phyloP scores from a whole-genome alignment of 2,329 filamentous ascomycete species.

The Aureobasidium subglaciale region DNA sequence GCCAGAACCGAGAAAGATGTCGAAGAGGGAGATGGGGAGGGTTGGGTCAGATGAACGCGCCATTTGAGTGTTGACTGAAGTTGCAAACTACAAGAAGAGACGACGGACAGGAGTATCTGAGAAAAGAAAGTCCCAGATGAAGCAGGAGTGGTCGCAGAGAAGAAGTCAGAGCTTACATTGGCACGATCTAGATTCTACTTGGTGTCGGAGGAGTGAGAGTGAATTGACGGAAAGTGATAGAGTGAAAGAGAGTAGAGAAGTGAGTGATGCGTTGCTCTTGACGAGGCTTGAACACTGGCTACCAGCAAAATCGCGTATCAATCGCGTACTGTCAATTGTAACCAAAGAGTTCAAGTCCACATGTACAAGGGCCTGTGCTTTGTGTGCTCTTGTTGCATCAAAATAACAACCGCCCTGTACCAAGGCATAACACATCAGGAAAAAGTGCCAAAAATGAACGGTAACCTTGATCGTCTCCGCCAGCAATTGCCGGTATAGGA shows the following conservation, averaged over 20 bases:
- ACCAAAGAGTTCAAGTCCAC: not conserved
- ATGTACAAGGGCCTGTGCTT: not conserved
- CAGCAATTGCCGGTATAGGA: too few relatives aligned
- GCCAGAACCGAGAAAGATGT: conserved; percentile 14
- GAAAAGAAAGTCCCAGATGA: too few relatives aligned
- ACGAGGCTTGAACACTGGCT: not conserved
- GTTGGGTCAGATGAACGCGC: not conserved
- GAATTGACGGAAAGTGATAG: not conserved
- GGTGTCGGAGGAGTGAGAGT: not conserved
- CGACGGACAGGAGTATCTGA: too few relatives aligned
- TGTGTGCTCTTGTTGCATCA: not conserved
- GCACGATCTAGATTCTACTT: not conserved
- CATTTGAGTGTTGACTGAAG: too few relatives aligned
- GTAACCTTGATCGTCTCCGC: not conserved
- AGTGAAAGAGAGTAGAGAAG: not conserved
- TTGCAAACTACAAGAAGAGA: too few relatives aligned
- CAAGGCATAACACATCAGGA: not conserved
- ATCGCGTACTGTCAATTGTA: not conserved
- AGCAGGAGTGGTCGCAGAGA: not conserved
- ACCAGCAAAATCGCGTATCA: not conserved
- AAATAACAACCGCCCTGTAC: not conserved
- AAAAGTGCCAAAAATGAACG: not conserved
- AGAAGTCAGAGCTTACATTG: not conserved
- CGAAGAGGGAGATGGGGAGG: conserved; percentile 3
- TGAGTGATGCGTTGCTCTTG: not conserved